Evolutionary conservation across 2,329 filamentous ascomycete species (phyloP).

Genomic region (Claviceps humidiphila): DNA sequence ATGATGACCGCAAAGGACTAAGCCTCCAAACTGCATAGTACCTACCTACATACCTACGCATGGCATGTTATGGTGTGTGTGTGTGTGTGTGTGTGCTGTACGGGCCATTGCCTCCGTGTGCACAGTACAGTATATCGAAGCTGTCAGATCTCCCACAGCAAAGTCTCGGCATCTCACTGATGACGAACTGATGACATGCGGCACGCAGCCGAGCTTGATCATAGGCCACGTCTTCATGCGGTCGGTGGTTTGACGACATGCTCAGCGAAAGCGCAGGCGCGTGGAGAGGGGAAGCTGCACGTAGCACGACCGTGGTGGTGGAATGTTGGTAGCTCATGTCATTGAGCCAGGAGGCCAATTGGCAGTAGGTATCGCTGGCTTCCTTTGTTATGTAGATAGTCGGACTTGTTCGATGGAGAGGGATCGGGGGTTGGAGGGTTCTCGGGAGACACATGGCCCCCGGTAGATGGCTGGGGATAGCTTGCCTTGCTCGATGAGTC

Average conservation of each 20-base stretch:
- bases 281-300: neutral
- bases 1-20: neutral
- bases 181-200: neutral
- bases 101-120: neutral
- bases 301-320: too few species aligned
- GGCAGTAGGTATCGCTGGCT: too few species aligned
- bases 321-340: too few species aligned
- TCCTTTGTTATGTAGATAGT: too few species aligned
- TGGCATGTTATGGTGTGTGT: neutral
- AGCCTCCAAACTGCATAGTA: neutral
- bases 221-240: neutral
- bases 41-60: neutral
- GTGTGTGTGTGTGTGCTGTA: neutral
- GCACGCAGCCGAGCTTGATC: neutral
- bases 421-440: too few species aligned
- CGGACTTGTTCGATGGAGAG: too few species aligned
- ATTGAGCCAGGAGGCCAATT: too few species aligned
- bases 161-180: neutral
- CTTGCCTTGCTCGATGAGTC: too few species aligned
- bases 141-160: neutral
- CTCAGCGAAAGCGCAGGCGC: neutral
- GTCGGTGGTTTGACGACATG: neutral
- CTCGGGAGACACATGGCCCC: too few species aligned
- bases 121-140: neutral
- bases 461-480: too few species aligned